These are phyloP conservation scores for Rhododendron ferrugineum DNA, from an alignment of 148 eudicot genomes.

Conservation along the genomic window DNA sequence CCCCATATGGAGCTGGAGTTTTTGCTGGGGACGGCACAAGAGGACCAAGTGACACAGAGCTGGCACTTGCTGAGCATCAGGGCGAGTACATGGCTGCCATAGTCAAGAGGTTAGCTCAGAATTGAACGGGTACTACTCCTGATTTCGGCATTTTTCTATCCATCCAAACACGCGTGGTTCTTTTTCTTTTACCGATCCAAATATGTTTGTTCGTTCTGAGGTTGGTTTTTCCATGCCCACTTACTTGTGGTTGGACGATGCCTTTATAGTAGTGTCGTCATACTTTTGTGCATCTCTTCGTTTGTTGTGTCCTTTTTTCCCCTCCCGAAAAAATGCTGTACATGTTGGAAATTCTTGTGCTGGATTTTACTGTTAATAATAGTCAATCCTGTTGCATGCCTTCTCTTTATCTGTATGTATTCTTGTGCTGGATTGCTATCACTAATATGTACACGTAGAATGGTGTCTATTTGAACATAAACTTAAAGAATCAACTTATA, in stretches of 20 bases:
- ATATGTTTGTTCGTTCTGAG: background rate
- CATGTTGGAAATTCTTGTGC: conserved; percentile 7
- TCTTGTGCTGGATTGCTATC: background rate
- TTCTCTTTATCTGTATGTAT: background rate
- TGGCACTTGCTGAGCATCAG: conserved; percentile 85
- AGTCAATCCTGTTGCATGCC: background rate
- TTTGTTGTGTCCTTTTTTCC: background rate
- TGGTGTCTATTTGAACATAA: background rate
- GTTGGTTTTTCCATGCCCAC: background rate
- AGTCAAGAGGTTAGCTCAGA: conserved; percentile 53
- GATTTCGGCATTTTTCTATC: background rate
- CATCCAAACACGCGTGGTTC: background rate
- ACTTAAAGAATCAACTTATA: background rate
- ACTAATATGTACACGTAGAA: background rate
- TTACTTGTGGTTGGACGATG: background rate
- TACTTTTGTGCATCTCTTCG: background rate
- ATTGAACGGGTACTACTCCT: conserved; percentile 20
- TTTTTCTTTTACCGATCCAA: background rate
- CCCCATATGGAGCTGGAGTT: conserved; percentile 89
- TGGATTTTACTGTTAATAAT: background rate
- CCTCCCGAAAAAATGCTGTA: background rate
- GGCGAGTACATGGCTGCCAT: conserved; percentile 87
- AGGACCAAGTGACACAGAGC: conserved; percentile 64
- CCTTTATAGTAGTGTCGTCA: background rate
- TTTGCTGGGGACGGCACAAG: conserved; percentile 86